Conservation (phyloP, 441 rosid genomes). For the Mallotus repandus region DNA sequence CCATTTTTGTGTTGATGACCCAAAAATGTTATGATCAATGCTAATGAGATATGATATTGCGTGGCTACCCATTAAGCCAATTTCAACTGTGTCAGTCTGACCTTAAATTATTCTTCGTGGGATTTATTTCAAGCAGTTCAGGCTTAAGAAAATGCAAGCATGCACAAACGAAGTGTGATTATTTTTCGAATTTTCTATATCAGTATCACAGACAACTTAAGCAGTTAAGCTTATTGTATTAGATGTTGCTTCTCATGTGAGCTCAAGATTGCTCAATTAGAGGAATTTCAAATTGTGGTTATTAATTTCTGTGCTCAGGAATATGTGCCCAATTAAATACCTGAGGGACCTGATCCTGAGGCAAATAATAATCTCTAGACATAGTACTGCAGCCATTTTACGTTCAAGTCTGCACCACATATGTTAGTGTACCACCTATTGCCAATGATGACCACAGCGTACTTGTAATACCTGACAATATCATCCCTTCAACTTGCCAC, state of each 20-base stretch:
- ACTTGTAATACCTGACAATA: neutral
- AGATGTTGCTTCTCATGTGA: too few species aligned
- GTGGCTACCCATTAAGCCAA: neutral
- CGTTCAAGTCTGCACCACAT: neutral
- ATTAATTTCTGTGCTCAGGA: neutral
- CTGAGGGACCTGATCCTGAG: too few species aligned
- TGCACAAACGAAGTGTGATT: too few species aligned
- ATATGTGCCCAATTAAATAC: neutral
- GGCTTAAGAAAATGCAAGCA: neutral
- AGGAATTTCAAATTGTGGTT: too few species aligned
- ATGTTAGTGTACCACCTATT: neutral
- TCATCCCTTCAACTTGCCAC: too few species aligned
- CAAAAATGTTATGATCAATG: neutral
- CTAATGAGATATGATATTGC: neutral
- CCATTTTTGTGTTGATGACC: neutral
- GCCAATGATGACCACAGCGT: neutral
- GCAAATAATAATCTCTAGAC: neutral
- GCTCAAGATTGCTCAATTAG: too few species aligned
- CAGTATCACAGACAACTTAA: too few species aligned
- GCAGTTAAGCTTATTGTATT: too few species aligned
- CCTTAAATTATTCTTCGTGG: neutral
- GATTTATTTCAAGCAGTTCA: neutral
- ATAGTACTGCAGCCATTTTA: neutral
- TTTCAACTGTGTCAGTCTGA: too few species aligned
- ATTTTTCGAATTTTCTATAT: too few species aligned